These are phyloP conservation scores for Xylariales sp. DNA, from an alignment of 2,329 filamentous ascomycete species.

Conservation along the genomic window DNA sequence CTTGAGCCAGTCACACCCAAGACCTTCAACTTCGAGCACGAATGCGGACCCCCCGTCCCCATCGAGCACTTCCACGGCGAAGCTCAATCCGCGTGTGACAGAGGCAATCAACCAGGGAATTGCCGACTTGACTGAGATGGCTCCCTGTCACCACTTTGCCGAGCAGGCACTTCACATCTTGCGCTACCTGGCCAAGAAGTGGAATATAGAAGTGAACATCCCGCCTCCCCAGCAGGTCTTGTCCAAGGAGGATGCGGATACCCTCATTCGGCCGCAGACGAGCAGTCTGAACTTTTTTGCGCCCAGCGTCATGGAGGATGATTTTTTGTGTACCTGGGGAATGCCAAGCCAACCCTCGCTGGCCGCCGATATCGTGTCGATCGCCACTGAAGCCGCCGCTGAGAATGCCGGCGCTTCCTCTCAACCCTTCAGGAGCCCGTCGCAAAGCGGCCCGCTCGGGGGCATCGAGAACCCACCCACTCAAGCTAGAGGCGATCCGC, in stretches of 20 bases:
- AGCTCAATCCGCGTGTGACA: slow-evolving; percentile 35
- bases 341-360: not conserved
- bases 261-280: slow-evolving; percentile 40
- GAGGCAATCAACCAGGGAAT: slow-evolving; percentile 50
- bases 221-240: slow-evolving; percentile 18
- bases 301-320: slow-evolving; percentile 42
- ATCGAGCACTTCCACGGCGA: slow-evolving; percentile 14
- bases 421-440: not conserved
- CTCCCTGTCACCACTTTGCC: slow-evolving; percentile 55
- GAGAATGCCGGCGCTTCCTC: not conserved
- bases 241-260: slow-evolving; percentile 30
- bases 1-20: slow-evolving; percentile 3
- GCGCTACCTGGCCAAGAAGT: slow-evolving; percentile 52
- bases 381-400: not conserved
- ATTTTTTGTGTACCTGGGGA: slow-evolving; percentile 47
- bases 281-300: slow-evolving; percentile 55
- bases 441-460: no score
- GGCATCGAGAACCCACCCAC: no score
- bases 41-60: slow-evolving; percentile 10
- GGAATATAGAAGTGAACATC: slow-evolving; percentile 51
- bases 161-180: slow-evolving; percentile 58
- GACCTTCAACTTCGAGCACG: slow-evolving; percentile 4
- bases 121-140: slow-evolving; percentile 56
- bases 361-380: not conserved
- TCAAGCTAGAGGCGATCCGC: slow-evolving; percentile 1